phyloP scores from a whole-genome alignment of 73 alveolate genomes.

The Effrenium voratum region DNA sequence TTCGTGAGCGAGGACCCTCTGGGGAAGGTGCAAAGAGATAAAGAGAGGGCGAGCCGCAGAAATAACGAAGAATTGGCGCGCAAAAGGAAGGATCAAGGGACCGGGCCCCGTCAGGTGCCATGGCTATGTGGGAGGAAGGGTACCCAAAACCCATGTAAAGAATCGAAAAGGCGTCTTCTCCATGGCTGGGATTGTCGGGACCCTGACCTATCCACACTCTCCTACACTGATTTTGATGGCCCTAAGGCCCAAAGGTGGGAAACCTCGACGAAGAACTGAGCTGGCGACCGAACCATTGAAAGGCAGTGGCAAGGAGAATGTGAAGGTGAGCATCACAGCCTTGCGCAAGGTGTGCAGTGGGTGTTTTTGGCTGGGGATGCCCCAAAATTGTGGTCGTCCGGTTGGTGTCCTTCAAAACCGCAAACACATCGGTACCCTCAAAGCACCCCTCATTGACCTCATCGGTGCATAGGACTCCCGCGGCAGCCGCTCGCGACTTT shows the following conservation, averaged over 20 bases:
- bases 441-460: not conserved
- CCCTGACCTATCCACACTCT: not conserved
- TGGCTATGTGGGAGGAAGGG: too few species aligned
- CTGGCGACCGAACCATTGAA: slow-evolving; percentile 30
- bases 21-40: too few species aligned
- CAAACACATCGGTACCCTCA: not conserved
- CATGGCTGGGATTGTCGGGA: not conserved
- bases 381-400: not conserved
- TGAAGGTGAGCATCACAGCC: slow-evolving; percentile 44
- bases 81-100: too few species aligned
- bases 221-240: not conserved
- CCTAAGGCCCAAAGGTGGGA: not conserved
- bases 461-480: not conserved
- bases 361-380: not conserved
- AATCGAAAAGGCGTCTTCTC: too few species aligned
- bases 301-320: slow-evolving; percentile 50
- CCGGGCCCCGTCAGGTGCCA: too few species aligned
- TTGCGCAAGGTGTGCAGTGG: not conserved
- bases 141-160: too few species aligned
- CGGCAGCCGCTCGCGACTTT: slow-evolving; percentile 48
- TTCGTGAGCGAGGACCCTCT: too few species aligned
- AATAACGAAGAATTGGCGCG: too few species aligned
- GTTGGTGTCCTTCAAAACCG: not conserved
- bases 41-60: too few species aligned
- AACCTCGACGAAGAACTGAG: not conserved